Percentiles rank a stretch among this genome's conserved stretches.
phyloP scores from a whole-genome alignment of 805 yeast species.

The Zygotorulaspora chibaensis region DNA sequence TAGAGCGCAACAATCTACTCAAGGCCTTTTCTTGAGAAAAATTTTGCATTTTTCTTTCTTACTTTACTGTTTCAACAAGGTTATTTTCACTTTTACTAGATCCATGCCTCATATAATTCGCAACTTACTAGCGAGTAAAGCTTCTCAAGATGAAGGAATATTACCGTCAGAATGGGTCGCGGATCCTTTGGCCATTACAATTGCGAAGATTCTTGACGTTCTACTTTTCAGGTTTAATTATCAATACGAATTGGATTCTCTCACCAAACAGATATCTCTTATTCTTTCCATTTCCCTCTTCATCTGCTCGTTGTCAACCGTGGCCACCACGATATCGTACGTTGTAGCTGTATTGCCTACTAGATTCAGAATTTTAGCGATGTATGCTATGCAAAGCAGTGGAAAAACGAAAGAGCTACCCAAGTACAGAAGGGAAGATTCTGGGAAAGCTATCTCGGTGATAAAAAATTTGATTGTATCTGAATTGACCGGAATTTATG shows the following conservation, averaged over 20 bases:
- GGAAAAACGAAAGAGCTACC: conserved; percentile 20
- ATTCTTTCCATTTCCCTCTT: conserved; percentile 56
- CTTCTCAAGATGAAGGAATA: conserved; percentile 19
- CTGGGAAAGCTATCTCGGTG: conserved; percentile 29
- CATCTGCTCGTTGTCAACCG: conserved; percentile 61
- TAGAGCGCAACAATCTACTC: conserved; percentile 16
- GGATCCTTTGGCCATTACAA: conserved; percentile 40
- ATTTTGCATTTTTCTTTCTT: conserved; percentile 27
- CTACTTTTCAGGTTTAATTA: conserved; percentile 31
- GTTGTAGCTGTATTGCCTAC: conserved; percentile 39
- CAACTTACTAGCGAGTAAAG: conserved; percentile 18
- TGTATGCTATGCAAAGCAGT: conserved; percentile 26
- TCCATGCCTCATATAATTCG: conserved; percentile 27
- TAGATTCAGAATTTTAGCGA: conserved; percentile 31
- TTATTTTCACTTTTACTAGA: conserved; percentile 30
- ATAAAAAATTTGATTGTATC: conserved; percentile 39
- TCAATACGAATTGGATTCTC: conserved; percentile 36
- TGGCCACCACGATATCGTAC: conserved; percentile 55
- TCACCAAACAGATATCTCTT: conserved; percentile 41
- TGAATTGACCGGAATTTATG: conserved; percentile 39
- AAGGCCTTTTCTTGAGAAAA: conserved; percentile 15
- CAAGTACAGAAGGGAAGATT: conserved; percentile 8
- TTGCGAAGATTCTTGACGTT: conserved; percentile 34
- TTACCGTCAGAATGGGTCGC: conserved; percentile 19
- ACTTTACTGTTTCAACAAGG: conserved; percentile 37